A percentile compares a stretch with the other conserved stretches of the same genome.
phyloP scores from a whole-genome alignment of 176 grass and related monocot species.

The Neostapfia colusana region DNA sequence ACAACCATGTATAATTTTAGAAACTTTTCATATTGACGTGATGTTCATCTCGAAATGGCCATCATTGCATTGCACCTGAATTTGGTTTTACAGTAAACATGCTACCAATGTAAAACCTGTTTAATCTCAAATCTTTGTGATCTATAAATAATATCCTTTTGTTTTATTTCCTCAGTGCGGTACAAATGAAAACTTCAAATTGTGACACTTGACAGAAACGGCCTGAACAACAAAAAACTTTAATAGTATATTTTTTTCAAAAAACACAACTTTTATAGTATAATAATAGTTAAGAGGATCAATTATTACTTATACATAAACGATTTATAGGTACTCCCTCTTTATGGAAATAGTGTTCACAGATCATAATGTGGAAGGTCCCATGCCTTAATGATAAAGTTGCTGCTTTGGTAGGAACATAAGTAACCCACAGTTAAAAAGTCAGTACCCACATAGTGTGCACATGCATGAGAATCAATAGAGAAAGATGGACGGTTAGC shows the following conservation, averaged over 20 bases:
- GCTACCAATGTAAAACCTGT: background rate
- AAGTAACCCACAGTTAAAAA: conserved; percentile 51
- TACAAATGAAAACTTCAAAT: background rate
- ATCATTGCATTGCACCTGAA: background rate
- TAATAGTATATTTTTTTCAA: background rate
- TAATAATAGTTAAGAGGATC: background rate
- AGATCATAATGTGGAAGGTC: conserved; percentile 24
- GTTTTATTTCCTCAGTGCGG: conserved; percentile 9
- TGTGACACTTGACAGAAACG: background rate
- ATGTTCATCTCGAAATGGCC: background rate
- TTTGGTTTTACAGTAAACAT: conserved; percentile 5
- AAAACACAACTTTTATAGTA: no score
- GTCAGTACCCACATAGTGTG: conserved; percentile 38
- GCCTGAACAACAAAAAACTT: background rate
- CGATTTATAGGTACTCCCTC: conserved; percentile 3
- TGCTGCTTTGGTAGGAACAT: conserved; percentile 52
- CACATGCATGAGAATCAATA: conserved; percentile 37
- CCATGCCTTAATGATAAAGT: conserved; percentile 51
- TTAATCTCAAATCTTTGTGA: background rate
- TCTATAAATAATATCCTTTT: background rate
- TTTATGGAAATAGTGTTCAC: conserved; percentile 18
- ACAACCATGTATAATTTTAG: conserved; percentile 17
- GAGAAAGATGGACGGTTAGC: conserved; percentile 32
- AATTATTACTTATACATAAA: background rate
- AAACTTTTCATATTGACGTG: background rate